These are phyloP conservation scores for Capniomyces stellatus DNA, from an alignment of 371 early-diverging fungal species.

Conservation along the genomic window DNA sequence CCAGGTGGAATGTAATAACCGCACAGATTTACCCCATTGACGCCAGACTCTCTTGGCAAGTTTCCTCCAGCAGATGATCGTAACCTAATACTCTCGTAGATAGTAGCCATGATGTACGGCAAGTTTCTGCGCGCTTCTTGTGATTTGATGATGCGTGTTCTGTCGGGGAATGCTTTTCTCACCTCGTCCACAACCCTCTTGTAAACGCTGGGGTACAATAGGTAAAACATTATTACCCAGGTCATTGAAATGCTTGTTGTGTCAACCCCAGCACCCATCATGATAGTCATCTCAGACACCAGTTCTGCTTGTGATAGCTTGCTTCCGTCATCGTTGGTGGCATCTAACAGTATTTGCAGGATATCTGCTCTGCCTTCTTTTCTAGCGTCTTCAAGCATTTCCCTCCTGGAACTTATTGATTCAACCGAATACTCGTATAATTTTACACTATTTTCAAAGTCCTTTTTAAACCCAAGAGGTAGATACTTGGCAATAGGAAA, in stretches of 20 bases:
- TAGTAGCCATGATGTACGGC: slow-evolving; percentile 21
- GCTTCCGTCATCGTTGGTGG: slow-evolving; percentile 6
- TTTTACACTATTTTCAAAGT: too few species aligned
- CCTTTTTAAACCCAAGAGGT: too few species aligned
- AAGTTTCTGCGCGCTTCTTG: slow-evolving; percentile 2
- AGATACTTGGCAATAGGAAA: too few species aligned
- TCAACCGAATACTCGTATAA: too few species aligned
- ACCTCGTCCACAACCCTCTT: slow-evolving; percentile 3
- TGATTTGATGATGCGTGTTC: not conserved
- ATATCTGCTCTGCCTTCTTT: slow-evolving; percentile 12
- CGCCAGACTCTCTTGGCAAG: slow-evolving; percentile 12
- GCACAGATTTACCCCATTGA: slow-evolving; percentile 7
- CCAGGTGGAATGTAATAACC: slow-evolving; percentile 11
- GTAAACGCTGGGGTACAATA: slow-evolving; percentile 8
- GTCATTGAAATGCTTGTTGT: slow-evolving; percentile 9
- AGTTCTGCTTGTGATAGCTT: slow-evolving; percentile 9
- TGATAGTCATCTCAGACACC: slow-evolving; percentile 10
- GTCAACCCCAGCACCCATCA: slow-evolving; percentile 17
- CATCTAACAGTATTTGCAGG: slow-evolving; percentile 18
- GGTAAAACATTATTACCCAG: slow-evolving; percentile 5
- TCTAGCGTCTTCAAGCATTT: too few species aligned
- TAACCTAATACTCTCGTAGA: slow-evolving; percentile 22
- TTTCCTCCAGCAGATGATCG: slow-evolving; percentile 7
- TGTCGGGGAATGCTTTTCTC: slow-evolving; percentile 5
- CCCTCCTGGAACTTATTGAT: too few species aligned